Percentiles rank a stretch among this genome's conserved stretches.
Evolutionary conservation across 805 yeast species (phyloP).

Genomic region (Novakomyces olei): DNA sequence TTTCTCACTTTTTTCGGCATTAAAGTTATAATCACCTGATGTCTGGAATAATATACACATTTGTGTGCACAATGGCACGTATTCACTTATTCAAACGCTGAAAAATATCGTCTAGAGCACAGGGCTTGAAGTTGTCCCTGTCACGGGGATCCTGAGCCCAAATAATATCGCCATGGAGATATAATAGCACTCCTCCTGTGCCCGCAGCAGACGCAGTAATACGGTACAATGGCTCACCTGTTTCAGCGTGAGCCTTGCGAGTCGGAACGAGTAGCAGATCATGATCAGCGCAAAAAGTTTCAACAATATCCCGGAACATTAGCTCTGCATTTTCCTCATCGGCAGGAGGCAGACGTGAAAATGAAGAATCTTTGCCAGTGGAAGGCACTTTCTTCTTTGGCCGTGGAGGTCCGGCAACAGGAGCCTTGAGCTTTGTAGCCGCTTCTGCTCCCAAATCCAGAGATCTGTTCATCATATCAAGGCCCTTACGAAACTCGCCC

Average conservation of each 20-base stretch:
- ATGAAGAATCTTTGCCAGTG: not conserved
- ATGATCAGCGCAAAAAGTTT: slow-evolving; percentile 31
- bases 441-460: slow-evolving; percentile 12
- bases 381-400: not conserved
- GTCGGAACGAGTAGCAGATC: slow-evolving; percentile 24
- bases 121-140: slow-evolving; percentile 21
- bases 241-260: slow-evolving; percentile 15
- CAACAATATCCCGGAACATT: slow-evolving; percentile 39
- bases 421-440: slow-evolving; percentile 7
- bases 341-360: not conserved
- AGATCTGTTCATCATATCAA: slow-evolving; percentile 16
- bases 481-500: slow-evolving; percentile 10
- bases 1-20: too few species aligned
- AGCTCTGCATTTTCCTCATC: not conserved
- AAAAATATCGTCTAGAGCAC: slow-evolving; percentile 10
- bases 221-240: slow-evolving; percentile 26
- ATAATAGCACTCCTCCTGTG: slow-evolving; percentile 20
- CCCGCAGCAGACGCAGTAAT: slow-evolving; percentile 18
- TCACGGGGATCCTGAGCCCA: slow-evolving; percentile 21
- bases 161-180: slow-evolving; percentile 43
- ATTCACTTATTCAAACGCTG: too few species aligned
- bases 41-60: too few species aligned
- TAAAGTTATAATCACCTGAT: too few species aligned
- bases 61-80: too few species aligned
- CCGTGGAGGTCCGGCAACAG: slow-evolving; percentile 1